Conservation (phyloP, 768 basidiomycete species). For the Kwoniella dendrophila region DNA sequence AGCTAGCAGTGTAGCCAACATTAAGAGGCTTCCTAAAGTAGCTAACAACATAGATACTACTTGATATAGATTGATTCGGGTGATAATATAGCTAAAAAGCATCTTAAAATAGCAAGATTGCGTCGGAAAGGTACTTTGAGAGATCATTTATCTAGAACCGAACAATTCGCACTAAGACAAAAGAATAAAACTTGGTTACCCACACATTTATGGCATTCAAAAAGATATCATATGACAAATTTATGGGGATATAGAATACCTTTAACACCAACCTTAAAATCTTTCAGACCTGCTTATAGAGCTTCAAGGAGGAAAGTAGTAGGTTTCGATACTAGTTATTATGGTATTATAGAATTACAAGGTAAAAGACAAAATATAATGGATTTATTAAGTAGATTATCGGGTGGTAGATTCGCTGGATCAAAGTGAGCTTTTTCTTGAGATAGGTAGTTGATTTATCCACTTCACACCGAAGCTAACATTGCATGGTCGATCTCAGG, state of each 20-base stretch:
- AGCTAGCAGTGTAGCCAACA: conserved; percentile 20
- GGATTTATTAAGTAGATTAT: conserved; percentile 63
- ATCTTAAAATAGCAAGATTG: conserved; percentile 59
- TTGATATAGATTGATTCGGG: conserved; percentile 62
- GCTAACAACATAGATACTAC: neutral
- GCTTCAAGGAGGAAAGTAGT: conserved; percentile 83
- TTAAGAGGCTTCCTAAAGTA: neutral
- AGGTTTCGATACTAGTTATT: conserved; percentile 87
- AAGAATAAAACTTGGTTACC: conserved; percentile 90
- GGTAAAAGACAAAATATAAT: conserved; percentile 66
- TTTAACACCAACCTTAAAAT: conserved; percentile 83
- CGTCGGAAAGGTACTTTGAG: conserved; percentile 66
- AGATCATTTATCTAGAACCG: conserved; percentile 63
- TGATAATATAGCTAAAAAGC: conserved; percentile 58
- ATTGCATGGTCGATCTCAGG: conserved; percentile 57
- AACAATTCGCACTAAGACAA: conserved; percentile 71
- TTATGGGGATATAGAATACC: conserved; percentile 94
- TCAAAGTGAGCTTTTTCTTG: conserved; percentile 34
- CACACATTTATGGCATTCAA: conserved; percentile 96
- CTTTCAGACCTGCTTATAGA: conserved; percentile 86
- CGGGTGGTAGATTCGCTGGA: conserved; percentile 48
- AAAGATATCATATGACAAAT: conserved; percentile 91
- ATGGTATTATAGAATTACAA: conserved; percentile 70
- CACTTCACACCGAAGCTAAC: neutral
- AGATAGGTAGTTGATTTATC: neutral